phyloP scores from a whole-genome alignment of 2,329 filamentous ascomycete genomes.

The Cryoendolithus antarcticus region DNA sequence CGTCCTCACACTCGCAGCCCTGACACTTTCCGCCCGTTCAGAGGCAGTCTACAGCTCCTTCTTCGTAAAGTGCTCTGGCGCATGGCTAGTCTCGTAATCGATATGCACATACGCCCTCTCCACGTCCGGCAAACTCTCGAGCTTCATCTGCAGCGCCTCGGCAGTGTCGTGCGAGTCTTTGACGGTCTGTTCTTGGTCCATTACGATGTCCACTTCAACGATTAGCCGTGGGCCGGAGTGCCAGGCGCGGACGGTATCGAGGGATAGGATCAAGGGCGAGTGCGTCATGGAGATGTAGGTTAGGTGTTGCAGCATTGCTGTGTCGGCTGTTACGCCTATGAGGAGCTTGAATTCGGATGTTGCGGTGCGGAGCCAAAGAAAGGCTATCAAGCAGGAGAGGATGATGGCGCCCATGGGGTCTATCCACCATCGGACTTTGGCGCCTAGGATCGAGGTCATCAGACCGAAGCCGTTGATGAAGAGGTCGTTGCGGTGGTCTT shows the following conservation, averaged over 20 bases:
- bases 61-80: slow-evolving; percentile 69
- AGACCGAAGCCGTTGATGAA: slow-evolving; percentile 86
- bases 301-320: slow-evolving; percentile 80
- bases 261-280: slow-evolving; percentile 64
- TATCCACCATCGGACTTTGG: slow-evolving; percentile 85
- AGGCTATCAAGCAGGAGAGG: slow-evolving; percentile 64
- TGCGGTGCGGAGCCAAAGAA: slow-evolving; percentile 73
- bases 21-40: too few relatives aligned
- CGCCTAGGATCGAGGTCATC: slow-evolving; percentile 78
- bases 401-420: slow-evolving; percentile 85
- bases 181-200: slow-evolving; percentile 63
- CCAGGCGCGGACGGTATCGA: slow-evolving; percentile 92
- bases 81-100: slow-evolving; percentile 92
- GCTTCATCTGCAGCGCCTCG: slow-evolving; percentile 84
- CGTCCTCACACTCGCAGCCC: too few relatives aligned
- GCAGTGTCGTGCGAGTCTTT: slow-evolving; percentile 81
- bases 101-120: slow-evolving; percentile 95
- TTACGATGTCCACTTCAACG: slow-evolving; percentile 92
- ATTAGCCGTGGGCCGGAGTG: slow-evolving; percentile 80
- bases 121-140: slow-evolving; percentile 82
- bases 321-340: slow-evolving; percentile 77
- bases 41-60: slow-evolving; percentile 41
- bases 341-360: slow-evolving; percentile 83
- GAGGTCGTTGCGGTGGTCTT: slow-evolving; percentile 95
- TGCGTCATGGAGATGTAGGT: slow-evolving; percentile 94